A percentile compares a stretch with the other conserved stretches of the same genome.
Evolutionary conservation across 2,329 filamentous ascomycete genomes (phyloP).

Genomic region (Rutstroemia sydowiana): DNA sequence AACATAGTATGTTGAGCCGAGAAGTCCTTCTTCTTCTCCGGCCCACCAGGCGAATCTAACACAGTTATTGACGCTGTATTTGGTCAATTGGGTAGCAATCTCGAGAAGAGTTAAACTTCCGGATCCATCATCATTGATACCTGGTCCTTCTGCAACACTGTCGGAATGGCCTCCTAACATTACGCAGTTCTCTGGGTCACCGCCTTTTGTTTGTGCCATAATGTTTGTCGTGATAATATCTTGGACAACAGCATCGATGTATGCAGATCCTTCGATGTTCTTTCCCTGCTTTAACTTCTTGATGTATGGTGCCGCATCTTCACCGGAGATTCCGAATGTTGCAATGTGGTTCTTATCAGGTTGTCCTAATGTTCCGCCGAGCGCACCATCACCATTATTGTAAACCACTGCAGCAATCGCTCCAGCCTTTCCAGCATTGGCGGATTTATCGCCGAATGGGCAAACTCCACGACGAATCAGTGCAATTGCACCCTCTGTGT

Average conservation of each 20-base stretch:
- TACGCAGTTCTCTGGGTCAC: conserved; percentile 56
- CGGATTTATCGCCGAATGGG: conserved; percentile 64
- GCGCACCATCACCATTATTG: conserved; percentile 40
- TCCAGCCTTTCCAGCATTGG: conserved; percentile 58
- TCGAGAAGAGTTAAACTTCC: conserved; percentile 47
- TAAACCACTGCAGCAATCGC: conserved; percentile 67
- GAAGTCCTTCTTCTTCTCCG: conserved; percentile 58
- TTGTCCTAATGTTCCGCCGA: conserved; percentile 62
- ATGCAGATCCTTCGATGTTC: conserved; percentile 46
- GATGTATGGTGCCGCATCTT: conserved; percentile 50
- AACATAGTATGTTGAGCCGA: conserved; percentile 58
- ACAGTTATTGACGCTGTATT: conserved; percentile 55
- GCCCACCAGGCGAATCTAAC: conserved; percentile 64
- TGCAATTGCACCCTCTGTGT: conserved; percentile 56
- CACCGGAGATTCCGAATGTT: conserved; percentile 58
- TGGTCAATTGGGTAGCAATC: conserved; percentile 50
- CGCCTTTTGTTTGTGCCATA: conserved; percentile 52
- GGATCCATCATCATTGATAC: conserved; percentile 36
- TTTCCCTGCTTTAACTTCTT: conserved; percentile 45
- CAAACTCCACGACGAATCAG: conserved; percentile 65
- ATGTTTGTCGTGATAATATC: conserved; percentile 41
- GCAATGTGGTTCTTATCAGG: conserved; percentile 54
- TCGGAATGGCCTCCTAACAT: conserved; percentile 60
- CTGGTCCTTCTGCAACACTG: conserved; percentile 52
- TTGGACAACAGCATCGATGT: conserved; percentile 50